Evolutionary conservation across 2,329 filamentous ascomycete genomes (phyloP).

Genomic region (Trichoderma guizhouense): DNA sequence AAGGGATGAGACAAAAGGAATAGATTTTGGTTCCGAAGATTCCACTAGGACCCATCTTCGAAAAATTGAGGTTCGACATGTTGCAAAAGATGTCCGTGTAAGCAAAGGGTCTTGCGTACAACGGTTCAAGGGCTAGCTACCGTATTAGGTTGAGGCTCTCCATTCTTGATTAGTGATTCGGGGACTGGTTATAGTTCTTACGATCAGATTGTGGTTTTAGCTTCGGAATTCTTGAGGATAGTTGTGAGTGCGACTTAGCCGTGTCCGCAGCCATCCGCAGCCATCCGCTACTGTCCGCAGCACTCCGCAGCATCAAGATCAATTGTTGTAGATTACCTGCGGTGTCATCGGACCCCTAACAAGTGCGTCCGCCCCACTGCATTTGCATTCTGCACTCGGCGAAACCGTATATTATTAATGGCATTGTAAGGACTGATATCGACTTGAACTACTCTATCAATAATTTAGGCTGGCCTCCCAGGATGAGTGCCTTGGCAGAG

Average conservation of each 20-base stretch:
- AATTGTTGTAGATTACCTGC: neutral
- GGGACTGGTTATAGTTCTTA: neutral
- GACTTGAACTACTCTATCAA: neutral
- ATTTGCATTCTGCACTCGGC: neutral
- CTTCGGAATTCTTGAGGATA: neutral
- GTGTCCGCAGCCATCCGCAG: neutral
- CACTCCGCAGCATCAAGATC: neutral
- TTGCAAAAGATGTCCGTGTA: neutral
- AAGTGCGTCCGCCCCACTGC: neutral
- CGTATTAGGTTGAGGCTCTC: too few species aligned
- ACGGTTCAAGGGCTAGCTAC: neutral
- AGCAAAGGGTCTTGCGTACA: neutral
- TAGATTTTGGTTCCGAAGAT: neutral
- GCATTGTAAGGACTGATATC: neutral
- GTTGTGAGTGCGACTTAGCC: neutral
- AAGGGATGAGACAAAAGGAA: neutral
- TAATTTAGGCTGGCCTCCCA: neutral
- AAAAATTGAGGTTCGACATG: neutral
- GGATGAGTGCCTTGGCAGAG: neutral
- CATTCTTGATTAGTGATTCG: neutral
- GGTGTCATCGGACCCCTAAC: neutral
- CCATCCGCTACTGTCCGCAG: neutral
- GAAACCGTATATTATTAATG: neutral
- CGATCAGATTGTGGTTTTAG: neutral
- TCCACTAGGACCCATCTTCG: neutral